Base-by-base conservation (phyloP, 495 filamentous ascomycete species). In the Penicillium maclennaniae region DNA sequence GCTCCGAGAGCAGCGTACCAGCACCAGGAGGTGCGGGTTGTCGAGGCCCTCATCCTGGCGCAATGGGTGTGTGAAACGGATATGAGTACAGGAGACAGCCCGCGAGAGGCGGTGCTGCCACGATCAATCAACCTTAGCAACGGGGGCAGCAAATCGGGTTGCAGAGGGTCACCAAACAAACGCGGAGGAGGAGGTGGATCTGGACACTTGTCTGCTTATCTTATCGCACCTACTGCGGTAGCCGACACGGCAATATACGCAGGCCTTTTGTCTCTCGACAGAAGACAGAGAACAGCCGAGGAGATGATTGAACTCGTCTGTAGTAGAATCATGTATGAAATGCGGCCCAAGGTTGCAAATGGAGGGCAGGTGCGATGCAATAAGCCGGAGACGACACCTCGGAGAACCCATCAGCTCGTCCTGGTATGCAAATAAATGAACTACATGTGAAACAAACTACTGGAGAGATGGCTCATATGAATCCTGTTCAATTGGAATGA, bases 191-290 rank as follows among this genome's bases (percentile, higher is more conserved):
- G 54, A 56, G 55, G 52, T 45, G 43, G 54, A 56, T 68, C 58
- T 62, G 66, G 70, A 67, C 69, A 71, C 70, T 56, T 70, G 58
- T 60, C 56, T 43, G 54, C 39, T 56, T 65, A 31, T 46, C 58
- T 67, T 64, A 64, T 62, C 59, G 60, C 52, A 67, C 68, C 60
- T 65, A 49, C 55, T 71, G 67, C 65, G 72, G 69, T 19, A 19
- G 59, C 54, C 71, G 60, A 43, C 54, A 64, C 65, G 65, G 68
- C 69, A 68, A 69, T 48, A 61, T 17, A 45, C 55, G 71, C 66
- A 64, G 53, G 14, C 20, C 48, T n/a, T n/a, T n/a, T n/a, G n/a
- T n/a, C n/a, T n/a, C n/a, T n/a, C n/a, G n/a, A n/a, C n/a, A n/a
- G n/a, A n/a, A n/a, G n/a, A n/a, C n/a, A n/a, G n/a, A n/a, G n/a